These are phyloP conservation scores for Agastache rugosa DNA, from an alignment of 257 asterid genomes.

Conservation along the genomic window DNA sequence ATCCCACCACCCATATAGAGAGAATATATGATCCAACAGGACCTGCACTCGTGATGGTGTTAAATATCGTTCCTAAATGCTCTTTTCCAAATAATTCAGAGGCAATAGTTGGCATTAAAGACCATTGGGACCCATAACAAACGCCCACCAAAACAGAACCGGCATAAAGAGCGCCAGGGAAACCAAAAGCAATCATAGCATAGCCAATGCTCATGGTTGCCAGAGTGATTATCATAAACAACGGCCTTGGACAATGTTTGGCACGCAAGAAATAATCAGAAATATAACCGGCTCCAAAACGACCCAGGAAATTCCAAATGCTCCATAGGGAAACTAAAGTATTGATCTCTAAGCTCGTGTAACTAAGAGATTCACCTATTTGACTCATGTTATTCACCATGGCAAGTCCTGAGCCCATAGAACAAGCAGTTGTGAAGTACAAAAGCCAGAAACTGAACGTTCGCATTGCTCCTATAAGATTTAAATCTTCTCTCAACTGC, in stretches of 20 bases:
- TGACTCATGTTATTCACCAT: slow-evolving; percentile 60
- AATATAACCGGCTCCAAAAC: slow-evolving; percentile 80
- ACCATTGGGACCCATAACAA: slow-evolving; percentile 95
- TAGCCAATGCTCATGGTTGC: slow-evolving; percentile 77
- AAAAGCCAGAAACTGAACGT: slow-evolving; percentile 63
- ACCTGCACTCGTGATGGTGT: slow-evolving; percentile 76
- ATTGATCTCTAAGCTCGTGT: slow-evolving; percentile 50
- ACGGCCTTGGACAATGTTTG: slow-evolving; percentile 71
- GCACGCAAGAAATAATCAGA: slow-evolving; percentile 71
- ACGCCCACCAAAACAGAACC: slow-evolving; percentile 82
- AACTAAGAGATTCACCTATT: slow-evolving; percentile 64
- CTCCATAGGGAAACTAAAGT: slow-evolving; percentile 90
- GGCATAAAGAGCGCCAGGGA: slow-evolving; percentile 66
- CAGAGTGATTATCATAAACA: slow-evolving; percentile 64
- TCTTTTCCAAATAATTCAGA: slow-evolving; percentile 76
- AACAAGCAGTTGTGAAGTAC: slow-evolving; percentile 59
- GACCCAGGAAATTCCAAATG: slow-evolving; percentile 90
- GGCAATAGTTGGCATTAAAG: slow-evolving; percentile 85
- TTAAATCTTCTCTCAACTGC: slow-evolving; percentile 47
- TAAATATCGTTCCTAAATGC: slow-evolving; percentile 83
- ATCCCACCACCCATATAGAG: slow-evolving; percentile 79
- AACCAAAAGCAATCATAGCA: slow-evolving; percentile 63
- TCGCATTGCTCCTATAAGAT: slow-evolving; percentile 54
- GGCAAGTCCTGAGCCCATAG: slow-evolving; percentile 67
- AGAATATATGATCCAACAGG: slow-evolving; percentile 79